These are phyloP conservation scores for Epichloe sp. DNA, from an alignment of 2,329 filamentous ascomycete genomes.

Conservation along the genomic window DNA sequence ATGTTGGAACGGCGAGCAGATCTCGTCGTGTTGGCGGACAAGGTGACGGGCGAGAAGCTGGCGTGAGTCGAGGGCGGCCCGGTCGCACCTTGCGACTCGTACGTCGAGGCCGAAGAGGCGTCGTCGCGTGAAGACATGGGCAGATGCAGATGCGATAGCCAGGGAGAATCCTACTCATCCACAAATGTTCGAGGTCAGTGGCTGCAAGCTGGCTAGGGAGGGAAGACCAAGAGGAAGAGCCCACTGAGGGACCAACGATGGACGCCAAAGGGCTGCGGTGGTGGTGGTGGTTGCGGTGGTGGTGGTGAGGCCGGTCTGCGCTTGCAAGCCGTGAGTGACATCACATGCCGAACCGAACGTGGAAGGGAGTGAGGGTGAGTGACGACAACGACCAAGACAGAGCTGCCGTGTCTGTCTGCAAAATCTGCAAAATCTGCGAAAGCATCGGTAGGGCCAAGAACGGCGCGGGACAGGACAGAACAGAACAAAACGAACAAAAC, in stretches of 20 bases:
- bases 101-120: conserved; percentile 20
- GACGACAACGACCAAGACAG: background rate
- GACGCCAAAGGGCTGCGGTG: too few species aligned
- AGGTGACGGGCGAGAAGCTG: conserved; percentile 74
- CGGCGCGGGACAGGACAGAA: background rate
- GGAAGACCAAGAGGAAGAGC: background rate
- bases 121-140: conserved; percentile 28
- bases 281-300: background rate
- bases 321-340: conserved; percentile 1
- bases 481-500: background rate
- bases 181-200: conserved; percentile 1
- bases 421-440: background rate
- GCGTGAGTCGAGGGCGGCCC: conserved; percentile 61
- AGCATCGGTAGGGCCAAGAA: background rate
- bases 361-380: background rate
- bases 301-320: background rate
- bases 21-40: conserved; percentile 50
- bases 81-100: conserved; percentile 19
- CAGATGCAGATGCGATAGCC: conserved; percentile 33
- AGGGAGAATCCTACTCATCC: conserved; percentile 28
- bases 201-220: background rate
- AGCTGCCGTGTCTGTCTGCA: background rate
- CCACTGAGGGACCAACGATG: too few species aligned
- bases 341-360: conserved; percentile 1
- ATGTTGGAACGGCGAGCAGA: conserved; percentile 71